Percentiles rank a stretch among this genome's conserved stretches.
Conservation (phyloP, 306 rosid genomes). For the Cucumis hystrix region DNA sequence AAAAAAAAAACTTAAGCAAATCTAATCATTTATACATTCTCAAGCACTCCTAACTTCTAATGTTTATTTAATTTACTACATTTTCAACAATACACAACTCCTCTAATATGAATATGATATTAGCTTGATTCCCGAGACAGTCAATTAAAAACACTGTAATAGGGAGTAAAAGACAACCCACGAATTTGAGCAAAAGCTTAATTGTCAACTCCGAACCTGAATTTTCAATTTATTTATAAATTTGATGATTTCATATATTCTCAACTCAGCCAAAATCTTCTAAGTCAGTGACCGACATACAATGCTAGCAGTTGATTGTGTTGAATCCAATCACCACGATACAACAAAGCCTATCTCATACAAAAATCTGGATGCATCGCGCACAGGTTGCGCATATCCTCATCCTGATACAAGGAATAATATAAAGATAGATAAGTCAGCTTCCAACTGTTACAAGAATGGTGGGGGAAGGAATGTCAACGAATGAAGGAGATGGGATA, state of each 20-base stretch:
- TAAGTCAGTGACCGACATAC: not conserved
- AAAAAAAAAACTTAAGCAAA: not conserved
- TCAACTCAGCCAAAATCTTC: not conserved
- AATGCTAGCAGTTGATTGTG: not conserved
- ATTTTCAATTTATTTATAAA: not conserved
- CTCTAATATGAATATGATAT: too few relatives aligned
- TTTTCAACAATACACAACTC: not conserved
- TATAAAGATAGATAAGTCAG: conserved; percentile 3
- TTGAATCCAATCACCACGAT: not conserved
- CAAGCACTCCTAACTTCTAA: not conserved
- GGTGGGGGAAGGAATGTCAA: conserved; percentile 8
- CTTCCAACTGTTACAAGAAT: not conserved
- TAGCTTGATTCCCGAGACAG: too few relatives aligned
- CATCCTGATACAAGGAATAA: conserved; percentile 7
- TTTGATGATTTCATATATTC: not conserved
- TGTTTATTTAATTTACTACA: not conserved
- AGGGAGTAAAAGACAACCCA: too few relatives aligned
- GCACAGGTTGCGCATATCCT: conserved; percentile 3
- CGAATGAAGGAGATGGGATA: not conserved
- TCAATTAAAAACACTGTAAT: too few relatives aligned
- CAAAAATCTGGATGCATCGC: not conserved
- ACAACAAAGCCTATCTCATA: not conserved
- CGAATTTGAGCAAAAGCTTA: too few relatives aligned
- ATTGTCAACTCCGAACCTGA: too few relatives aligned
- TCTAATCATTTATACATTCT: not conserved